A percentile compares a stretch with the other conserved stretches of the same genome.
phyloP scores from a whole-genome alignment of 257 asterid genomes.

The Jacaranda mimosifolia region DNA sequence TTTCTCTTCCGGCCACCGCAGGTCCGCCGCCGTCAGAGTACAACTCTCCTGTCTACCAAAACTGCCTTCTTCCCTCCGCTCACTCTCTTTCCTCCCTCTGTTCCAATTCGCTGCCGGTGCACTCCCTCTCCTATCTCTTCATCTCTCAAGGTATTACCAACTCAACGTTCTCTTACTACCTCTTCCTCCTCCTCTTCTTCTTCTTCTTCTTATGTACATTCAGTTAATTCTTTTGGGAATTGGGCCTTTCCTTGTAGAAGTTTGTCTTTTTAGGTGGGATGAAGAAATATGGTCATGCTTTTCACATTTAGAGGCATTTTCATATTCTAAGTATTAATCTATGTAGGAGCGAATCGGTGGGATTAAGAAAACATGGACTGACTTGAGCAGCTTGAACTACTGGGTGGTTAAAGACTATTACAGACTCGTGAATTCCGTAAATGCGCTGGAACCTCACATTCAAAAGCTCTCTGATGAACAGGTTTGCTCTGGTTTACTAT shows the following conservation, averaged over 20 bases:
- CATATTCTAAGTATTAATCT: conserved; percentile 7
- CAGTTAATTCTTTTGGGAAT: background rate
- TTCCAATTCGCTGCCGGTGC: conserved; percentile 41
- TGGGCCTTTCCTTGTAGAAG: no score
- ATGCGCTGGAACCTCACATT: conserved; percentile 66
- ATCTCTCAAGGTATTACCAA: conserved; percentile 57
- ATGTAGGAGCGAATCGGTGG: conserved; percentile 70
- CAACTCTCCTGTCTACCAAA: conserved; percentile 41
- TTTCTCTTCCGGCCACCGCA: conserved; percentile 47
- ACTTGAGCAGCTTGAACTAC: conserved; percentile 75
- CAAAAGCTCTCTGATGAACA: conserved; percentile 73
- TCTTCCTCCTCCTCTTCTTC: no score
- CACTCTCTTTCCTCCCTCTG: conserved; percentile 33
- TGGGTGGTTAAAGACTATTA: conserved; percentile 94
- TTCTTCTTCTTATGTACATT: background rate
- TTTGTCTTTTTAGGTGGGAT: background rate
- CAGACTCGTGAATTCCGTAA: conserved; percentile 79
- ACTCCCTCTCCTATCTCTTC: conserved; percentile 54
- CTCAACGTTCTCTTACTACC: background rate
- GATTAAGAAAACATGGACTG: conserved; percentile 65
- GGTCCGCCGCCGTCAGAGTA: conserved; percentile 44
- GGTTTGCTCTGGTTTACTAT: conserved; percentile 47
- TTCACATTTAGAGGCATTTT: conserved; percentile 14
- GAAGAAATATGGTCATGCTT: background rate
- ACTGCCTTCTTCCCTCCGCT: conserved; percentile 36